Evolutionary conservation across 2,329 filamentous ascomycete species (phyloP).

Genomic region (Sordariomycetes sp.): DNA sequence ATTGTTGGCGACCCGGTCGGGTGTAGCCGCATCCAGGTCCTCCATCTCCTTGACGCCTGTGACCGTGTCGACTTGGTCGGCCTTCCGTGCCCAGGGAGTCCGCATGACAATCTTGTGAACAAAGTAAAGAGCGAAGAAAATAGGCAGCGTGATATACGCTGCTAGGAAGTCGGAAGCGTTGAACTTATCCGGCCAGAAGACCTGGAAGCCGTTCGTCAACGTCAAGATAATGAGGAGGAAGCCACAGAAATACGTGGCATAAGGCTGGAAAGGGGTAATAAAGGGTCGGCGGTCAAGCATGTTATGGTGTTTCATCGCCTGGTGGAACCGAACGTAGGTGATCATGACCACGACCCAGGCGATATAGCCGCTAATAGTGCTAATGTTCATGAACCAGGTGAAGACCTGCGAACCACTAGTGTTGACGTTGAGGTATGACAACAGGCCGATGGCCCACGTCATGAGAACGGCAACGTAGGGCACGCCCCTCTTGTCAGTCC

Average conservation of each 20-base stretch:
- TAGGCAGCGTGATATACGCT: conserved; percentile 51
- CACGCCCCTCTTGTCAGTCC: conserved; percentile 50
- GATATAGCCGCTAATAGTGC: conserved; percentile 50
- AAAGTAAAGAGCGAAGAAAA: conserved; percentile 49
- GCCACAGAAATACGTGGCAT: conserved; percentile 51
- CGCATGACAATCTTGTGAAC: conserved; percentile 45
- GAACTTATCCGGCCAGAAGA: conserved; percentile 60
- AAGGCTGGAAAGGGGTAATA: conserved; percentile 45
- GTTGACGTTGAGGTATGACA: conserved; percentile 61
- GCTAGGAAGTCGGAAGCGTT: conserved; percentile 52
- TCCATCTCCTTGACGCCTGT: conserved; percentile 55
- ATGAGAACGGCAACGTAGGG: conserved; percentile 43
- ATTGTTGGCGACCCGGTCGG: conserved; percentile 36
- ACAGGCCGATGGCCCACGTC: conserved; percentile 48
- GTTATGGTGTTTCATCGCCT: conserved; percentile 41
- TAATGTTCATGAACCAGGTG: conserved; percentile 62
- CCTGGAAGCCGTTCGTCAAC: conserved; percentile 65
- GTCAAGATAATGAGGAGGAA: conserved; percentile 49
- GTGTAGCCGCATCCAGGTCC: conserved; percentile 38
- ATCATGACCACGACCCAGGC: conserved; percentile 49
- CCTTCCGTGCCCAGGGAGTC: conserved; percentile 29
- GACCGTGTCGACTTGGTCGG: conserved; percentile 41
- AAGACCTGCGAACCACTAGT: conserved; percentile 46
- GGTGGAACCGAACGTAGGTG: conserved; percentile 48
- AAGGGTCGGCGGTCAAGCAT: conserved; percentile 41